phyloP scores from a whole-genome alignment of 2,329 filamentous ascomycete genomes.

The Fusarium sp. region DNA sequence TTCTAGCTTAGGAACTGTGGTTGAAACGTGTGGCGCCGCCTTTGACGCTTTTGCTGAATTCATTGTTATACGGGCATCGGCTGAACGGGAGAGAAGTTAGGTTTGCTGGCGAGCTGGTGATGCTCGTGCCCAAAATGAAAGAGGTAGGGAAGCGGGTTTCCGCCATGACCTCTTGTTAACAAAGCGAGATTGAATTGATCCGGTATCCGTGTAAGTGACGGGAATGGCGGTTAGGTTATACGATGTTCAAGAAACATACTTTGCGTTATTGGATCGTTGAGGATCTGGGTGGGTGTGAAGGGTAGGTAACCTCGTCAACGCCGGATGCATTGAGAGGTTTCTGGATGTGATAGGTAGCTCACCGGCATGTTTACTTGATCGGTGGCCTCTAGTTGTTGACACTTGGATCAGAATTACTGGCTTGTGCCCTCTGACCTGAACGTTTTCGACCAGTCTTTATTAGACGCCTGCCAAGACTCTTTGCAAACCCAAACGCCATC shows the following conservation, averaged over 20 bases:
- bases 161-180: background rate
- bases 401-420: slow-evolving; percentile 17
- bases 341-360: slow-evolving; percentile 78
- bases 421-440: slow-evolving; percentile 77
- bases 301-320: slow-evolving; percentile 90
- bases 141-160: background rate
- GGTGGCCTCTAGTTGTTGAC: background rate
- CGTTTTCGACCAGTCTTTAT: slow-evolving; percentile 81
- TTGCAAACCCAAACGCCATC: slow-evolving; percentile 74
- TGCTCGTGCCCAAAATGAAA: background rate
- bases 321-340: slow-evolving; percentile 71
- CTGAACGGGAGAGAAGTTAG: background rate
- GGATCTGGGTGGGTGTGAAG: slow-evolving; percentile 64
- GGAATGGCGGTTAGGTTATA: background rate
- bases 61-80: background rate
- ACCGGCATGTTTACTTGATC: slow-evolving; percentile 75
- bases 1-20: background rate
- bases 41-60: background rate
- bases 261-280: slow-evolving; percentile 28
- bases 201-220: background rate
- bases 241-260: background rate
- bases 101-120: background rate
- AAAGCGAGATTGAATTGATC: background rate
- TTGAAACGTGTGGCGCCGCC: background rate
- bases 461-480: slow-evolving; percentile 82